Conservation (phyloP, 2,329 filamentous ascomycete species). For the Emmonsia crescens region DNA sequence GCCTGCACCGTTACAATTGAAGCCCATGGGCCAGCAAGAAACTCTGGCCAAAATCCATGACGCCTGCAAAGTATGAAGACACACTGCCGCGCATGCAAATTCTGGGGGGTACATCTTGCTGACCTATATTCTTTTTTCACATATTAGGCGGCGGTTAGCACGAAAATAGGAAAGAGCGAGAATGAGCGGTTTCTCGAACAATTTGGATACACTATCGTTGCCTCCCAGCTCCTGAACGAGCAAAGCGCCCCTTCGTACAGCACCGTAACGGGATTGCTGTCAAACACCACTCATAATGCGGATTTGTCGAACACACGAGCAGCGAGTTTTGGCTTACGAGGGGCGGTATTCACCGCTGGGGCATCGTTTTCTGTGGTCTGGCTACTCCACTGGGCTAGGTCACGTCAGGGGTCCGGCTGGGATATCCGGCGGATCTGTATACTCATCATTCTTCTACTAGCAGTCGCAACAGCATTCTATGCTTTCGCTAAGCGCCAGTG, state of each 20-base stretch:
- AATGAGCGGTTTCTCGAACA: constrained; percentile 81
- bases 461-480: constrained; percentile 51
- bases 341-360: constrained; percentile 54
- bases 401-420: constrained; percentile 42
- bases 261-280: constrained; percentile 25
- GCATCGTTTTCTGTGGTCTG: constrained; percentile 54
- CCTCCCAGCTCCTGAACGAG: constrained; percentile 75
- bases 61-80: constrained; percentile 36
- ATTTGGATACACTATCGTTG: constrained; percentile 86
- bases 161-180: constrained; percentile 57
- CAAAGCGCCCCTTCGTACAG: constrained; percentile 32
- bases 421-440: constrained; percentile 31
- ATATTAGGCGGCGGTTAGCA: constrained; percentile 51
- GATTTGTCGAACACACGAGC: constrained; percentile 22
- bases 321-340: constrained; percentile 47
- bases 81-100: neutral
- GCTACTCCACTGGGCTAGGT: constrained; percentile 58
- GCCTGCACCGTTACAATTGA: constrained; percentile 37
- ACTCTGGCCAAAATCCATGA: constrained; percentile 33
- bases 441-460: constrained; percentile 37
- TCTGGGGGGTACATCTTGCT: neutral
- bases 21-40: constrained; percentile 20
- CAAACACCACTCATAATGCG: constrained; percentile 21
- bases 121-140: neutral
- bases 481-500: constrained; percentile 67